A percentile compares a stretch with the other conserved stretches of the same genome.
These are phyloP conservation scores for Vaccinium vitisidaea DNA, from an alignment of 148 eudicot genomes.

Conservation along the genomic window DNA sequence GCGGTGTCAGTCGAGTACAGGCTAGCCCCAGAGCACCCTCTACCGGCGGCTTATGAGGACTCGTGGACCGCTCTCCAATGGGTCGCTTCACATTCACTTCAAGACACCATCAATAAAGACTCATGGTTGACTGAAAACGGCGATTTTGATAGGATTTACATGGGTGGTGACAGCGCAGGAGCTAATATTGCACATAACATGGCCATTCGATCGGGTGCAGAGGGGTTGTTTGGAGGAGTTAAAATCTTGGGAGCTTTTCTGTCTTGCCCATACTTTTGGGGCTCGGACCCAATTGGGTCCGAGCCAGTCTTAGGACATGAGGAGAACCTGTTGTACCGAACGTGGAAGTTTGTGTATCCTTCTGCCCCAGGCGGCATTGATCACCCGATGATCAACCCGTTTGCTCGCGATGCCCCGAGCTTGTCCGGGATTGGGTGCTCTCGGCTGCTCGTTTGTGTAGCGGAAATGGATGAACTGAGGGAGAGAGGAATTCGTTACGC, in stretches of 20 bases:
- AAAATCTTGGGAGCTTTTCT: slow-evolving; percentile 29
- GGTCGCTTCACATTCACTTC: too few species aligned
- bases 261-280: slow-evolving; percentile 31
- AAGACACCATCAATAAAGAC: slow-evolving; percentile 19
- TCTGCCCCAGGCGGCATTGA: slow-evolving; percentile 34
- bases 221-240: slow-evolving; percentile 13
- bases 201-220: slow-evolving; percentile 32
- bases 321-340: slow-evolving; percentile 7
- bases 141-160: slow-evolving; percentile 30
- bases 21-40: too few species aligned
- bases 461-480: slow-evolving; percentile 41
- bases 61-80: too few species aligned
- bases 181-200: slow-evolving; percentile 62
- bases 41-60: too few species aligned
- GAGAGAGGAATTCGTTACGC: slow-evolving; percentile 29
- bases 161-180: slow-evolving; percentile 61
- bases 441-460: slow-evolving; percentile 44
- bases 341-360: slow-evolving; percentile 48
- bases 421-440: slow-evolving; percentile 31
- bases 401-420: slow-evolving; percentile 25
- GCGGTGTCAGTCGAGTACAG: not conserved
- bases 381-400: slow-evolving; percentile 40
- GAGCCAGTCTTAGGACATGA: not conserved
- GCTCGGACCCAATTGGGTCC: slow-evolving; percentile 25
- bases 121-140: slow-evolving; percentile 43